Evolutionary conservation across 306 rosid genomes (phyloP), one percentile per base, ranked within the genome.

Genomic region (Coriaria nepalensis): DNA sequence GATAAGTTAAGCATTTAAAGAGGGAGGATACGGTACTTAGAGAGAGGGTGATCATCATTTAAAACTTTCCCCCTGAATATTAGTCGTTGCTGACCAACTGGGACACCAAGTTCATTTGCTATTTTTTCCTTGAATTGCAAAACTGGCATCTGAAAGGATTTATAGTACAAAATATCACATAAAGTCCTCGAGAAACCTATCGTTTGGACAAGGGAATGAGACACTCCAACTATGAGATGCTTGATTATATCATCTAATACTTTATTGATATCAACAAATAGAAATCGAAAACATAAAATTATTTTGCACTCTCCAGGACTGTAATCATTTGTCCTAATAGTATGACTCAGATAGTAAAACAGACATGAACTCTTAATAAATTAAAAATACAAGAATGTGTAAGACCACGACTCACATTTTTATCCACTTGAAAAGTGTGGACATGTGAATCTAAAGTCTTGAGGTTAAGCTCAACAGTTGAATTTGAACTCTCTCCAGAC

Each of bases 41-140:
- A 79, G 54, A 92, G 96, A 43, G 53, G 55, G 50, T 79, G 83
- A 13, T 79, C 86, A 60, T 92, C 98, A 74, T 85, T 92, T 52
- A 92, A 74, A 55, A 92, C 98, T 65, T 70, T 92, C 60, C 98
- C 98, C 75, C 98, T 79, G 68, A 92, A 92, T 33, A 92, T 92
- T 51, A 92, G 70, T 7, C 98, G 87, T 56, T 92, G 98, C 76
- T 67, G 94, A 70, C 50, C 69, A 58, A 78, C 87, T 32, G 98
- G 98, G 38, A 92, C 63, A 49, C 96, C 93, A 40, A 42, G 57
- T 71, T 85, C 83, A 69, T 64, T 57, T 2, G 93, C 94, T 64
- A 92, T 77, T 75, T 82, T 79, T 70, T 92, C 87, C 77, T 92
- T 92, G 74, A 92, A 85, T 53, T 39, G 49, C 0, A 76, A 68